Percentiles rank a stretch among this genome's conserved stretches.
phyloP scores from a whole-genome alignment of 2,329 filamentous ascomycete genomes.

The Exophiala bonariae region DNA sequence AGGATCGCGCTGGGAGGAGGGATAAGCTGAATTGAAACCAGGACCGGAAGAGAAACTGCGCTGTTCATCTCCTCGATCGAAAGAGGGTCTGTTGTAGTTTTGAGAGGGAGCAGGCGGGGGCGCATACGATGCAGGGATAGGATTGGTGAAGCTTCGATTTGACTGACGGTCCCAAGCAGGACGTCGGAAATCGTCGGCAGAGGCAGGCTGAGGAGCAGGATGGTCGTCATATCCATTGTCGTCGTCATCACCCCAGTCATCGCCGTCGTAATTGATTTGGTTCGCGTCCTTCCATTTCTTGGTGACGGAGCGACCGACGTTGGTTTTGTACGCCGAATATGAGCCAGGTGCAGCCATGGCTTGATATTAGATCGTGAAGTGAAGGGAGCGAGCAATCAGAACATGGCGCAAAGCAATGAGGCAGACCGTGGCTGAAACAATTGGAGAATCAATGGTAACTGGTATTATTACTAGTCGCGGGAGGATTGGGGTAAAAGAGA shows the following conservation, averaged over 20 bases:
- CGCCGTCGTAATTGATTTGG: conserved; percentile 81
- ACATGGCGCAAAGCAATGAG: neutral
- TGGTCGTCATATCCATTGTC: conserved; percentile 59
- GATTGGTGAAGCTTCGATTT: conserved; percentile 39
- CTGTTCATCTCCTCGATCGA: conserved; percentile 28
- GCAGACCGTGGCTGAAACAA: no score
- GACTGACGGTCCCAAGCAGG: conserved; percentile 19
- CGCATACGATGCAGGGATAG: conserved; percentile 18
- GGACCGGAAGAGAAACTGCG: conserved; percentile 24
- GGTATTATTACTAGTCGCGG: no score
- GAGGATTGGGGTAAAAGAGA: no score
- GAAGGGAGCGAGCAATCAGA: neutral
- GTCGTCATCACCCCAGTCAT: conserved; percentile 79
- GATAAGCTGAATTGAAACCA: conserved; percentile 25
- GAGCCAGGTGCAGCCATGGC: conserved; percentile 19
- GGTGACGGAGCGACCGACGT: conserved; percentile 85
- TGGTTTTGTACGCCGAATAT: conserved; percentile 69
- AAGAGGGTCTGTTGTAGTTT: conserved; percentile 18
- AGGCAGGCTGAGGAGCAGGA: conserved; percentile 28
- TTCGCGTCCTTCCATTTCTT: conserved; percentile 95
- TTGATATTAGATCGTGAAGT: neutral
- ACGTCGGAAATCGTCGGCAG: conserved; percentile 24
- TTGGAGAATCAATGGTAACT: no score
- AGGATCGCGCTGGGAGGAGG: conserved; percentile 19
- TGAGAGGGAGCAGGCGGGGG: conserved; percentile 24